Base-by-base conservation (phyloP, 345 rosid species). In the Mercurialis annua region DNA sequence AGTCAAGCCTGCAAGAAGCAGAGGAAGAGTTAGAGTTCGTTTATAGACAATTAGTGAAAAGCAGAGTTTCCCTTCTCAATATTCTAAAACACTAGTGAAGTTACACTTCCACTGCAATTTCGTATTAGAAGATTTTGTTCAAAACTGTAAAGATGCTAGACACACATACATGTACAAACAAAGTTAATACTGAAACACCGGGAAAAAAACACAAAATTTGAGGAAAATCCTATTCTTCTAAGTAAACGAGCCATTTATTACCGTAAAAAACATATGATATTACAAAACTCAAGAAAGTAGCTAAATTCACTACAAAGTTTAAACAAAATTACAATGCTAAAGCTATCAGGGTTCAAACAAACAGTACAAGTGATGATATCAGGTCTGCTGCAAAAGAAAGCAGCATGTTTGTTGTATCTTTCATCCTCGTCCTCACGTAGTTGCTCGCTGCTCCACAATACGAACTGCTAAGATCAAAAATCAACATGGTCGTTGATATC, bases 1-100 rank as follows among this genome's bases (percentile, higher is more conserved):
- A 67, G 6, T 43, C n/a, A 4, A 67, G 51, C 59, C 15, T 67
- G 14, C 27, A 67, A 46, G 62, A 54, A 27, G 30, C n/a, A 30
- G 29, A 56, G 17, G 38, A 10, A 34, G 40, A 34, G 9, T 26
- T 53, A 1, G 53, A 42, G 14, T 34, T 34, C 9, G 44, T 40
- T 40, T 40, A 40, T 40, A 40, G 11, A 9, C 1, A 1, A 40
- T 8, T 40, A 40, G 11, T 40, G 44, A 40, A 40, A 40, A 40
- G 12, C 4, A 40, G 44, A 40, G 8, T 40, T 40, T 8, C 44
- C 4, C 44, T 40, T 40, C 44, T 40, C 10, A 40, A 9, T 14
- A 40, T 40, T 40, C 10, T 40, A 40, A 40, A 40, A 1, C 44
- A 40, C 44, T 40, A 40, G 44, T 34, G 40, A 14, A 40, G 44